Base-by-base conservation (phyloP, 2,329 filamentous ascomycete genomes). In the Microcera coccophila region DNA sequence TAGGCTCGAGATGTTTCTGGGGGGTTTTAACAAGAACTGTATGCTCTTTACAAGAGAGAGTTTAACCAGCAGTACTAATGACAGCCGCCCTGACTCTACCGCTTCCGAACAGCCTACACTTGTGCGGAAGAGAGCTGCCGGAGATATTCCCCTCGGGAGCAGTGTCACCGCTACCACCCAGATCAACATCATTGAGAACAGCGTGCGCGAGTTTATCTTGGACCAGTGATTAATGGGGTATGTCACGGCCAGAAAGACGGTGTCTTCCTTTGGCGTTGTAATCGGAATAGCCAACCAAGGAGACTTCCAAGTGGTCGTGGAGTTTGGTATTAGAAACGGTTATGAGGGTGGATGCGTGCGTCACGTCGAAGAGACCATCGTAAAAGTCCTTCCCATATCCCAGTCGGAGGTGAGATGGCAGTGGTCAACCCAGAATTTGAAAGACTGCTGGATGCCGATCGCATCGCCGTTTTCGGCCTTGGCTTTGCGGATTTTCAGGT, bases 361-460 rank as follows among this genome's bases (percentile, higher is more conserved):
- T 83, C 38, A 75, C 66, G 54, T 86, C 83, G 36, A 81, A 65
- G 2, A 86, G 74, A 22, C 83, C 82, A 43, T 86, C 83, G 58
- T 83, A 85, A 68, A 76, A 83, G 68, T 87, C 81, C 68, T 86
- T 86, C 73, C 79, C 59, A 78, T 69, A 54, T 73, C 67, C 24
- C 61, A 58, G 64, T 84, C 75, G 18, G 77, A 79, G 4, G 75
- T 80, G 17, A 86, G 70, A 50, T 86, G 82, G 60, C 73, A 72
- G 67, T 85, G 82, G 66, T 86, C 82, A 38, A 86, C 67, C 82
- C 82, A 86, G 56, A 81, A 70, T 50, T 82, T 81, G 44, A 61
- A 76, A 38, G 74, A 72, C 11, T 59, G 61, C 61, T 82, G 74
- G 45, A 83, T 76, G 49, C 72, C 75, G 51, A 84, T 74, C 44